Evolutionary conservation across 2,329 filamentous ascomycete species (phyloP), one percentile per base, ranked within the genome.

Genomic region (Magnaporthiopsis poae): DNA sequence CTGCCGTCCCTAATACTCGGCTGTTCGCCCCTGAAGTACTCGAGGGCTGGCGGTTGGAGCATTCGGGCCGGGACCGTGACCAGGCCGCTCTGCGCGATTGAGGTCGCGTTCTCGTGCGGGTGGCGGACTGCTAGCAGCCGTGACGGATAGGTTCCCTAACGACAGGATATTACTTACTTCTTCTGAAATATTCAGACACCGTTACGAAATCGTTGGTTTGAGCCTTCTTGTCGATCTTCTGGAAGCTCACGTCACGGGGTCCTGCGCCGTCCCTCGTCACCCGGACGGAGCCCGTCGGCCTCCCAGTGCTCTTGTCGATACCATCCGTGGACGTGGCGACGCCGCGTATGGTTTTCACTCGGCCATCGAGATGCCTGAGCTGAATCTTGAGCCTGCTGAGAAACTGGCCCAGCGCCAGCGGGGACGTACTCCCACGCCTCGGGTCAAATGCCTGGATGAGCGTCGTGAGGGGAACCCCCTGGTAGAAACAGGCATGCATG

Each of bases 11-110:
- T 69, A 0, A 83, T 77, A 0, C 64, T 72, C 8, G 81, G 67
- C 9, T 61, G 66, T 29, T 74, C 68, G 66, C 73, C 68, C 8
- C 7, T 5, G 64, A 15, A 11, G 72, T 96, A 96, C 2, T 77
- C 74, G 36, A 96, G 77, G 0, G 70, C 71, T 0, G 92, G 92
- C 0, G 85, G 72, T 0, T 71, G 61, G 0, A 96, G 81, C 60
- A 94, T 83, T 7, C 92, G 87, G 1, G 86, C 93, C 0, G 81
- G 80, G 0, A 96, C 90, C 0, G 89, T 90, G 46, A 96, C 79
- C 52, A 96, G 81, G 1, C 80, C 75, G 18, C 83, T 82, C 7
- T 79, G 81, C 1, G 83, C 81, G 71, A 95, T 89, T 0, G 88
- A 89, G 1, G 80, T 73, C 0, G 88, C 90, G 70, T 94, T 96